Conservation (phyloP, 2,329 filamentous ascomycete genomes). For the Fusarium hainanense region DNA sequence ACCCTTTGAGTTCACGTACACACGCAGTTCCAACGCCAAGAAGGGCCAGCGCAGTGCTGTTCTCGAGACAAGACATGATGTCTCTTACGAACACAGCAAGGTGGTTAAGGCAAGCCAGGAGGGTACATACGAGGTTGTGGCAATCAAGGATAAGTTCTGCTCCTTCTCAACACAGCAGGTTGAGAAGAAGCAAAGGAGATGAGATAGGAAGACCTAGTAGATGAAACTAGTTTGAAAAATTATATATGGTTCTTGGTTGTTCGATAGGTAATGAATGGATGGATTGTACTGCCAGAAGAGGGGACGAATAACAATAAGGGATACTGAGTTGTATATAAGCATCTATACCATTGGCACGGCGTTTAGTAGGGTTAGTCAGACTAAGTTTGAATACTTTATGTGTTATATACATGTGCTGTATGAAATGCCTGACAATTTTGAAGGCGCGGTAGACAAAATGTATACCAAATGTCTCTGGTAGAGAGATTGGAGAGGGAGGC, state of each 20-base stretch:
- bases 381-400: slow-evolving; percentile 42
- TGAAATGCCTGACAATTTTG: neutral
- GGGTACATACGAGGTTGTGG: slow-evolving; percentile 96
- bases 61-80: slow-evolving; percentile 90
- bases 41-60: slow-evolving; percentile 82
- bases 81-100: slow-evolving; percentile 84
- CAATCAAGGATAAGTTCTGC: slow-evolving; percentile 94
- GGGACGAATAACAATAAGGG: slow-evolving; percentile 31
- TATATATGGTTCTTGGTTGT: slow-evolving; percentile 23
- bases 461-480: neutral
- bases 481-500: neutral
- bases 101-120: slow-evolving; percentile 88
- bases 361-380: slow-evolving; percentile 45
- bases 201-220: slow-evolving; percentile 2
- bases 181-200: slow-evolving; percentile 60
- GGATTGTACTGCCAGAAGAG: slow-evolving; percentile 28
- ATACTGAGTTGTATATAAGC: slow-evolving; percentile 46
- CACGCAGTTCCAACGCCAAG: slow-evolving; percentile 84
- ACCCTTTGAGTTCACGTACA: slow-evolving; percentile 98
- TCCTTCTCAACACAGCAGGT: slow-evolving; percentile 81
- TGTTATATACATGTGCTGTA: slow-evolving; percentile 2
- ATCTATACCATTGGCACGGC: slow-evolving; percentile 56
- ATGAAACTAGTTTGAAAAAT: slow-evolving; percentile 36
- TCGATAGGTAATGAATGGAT: slow-evolving; percentile 26
- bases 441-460: neutral